Conservation (phyloP, 495 filamentous ascomycete genomes). For the Echria macrotheca region DNA sequence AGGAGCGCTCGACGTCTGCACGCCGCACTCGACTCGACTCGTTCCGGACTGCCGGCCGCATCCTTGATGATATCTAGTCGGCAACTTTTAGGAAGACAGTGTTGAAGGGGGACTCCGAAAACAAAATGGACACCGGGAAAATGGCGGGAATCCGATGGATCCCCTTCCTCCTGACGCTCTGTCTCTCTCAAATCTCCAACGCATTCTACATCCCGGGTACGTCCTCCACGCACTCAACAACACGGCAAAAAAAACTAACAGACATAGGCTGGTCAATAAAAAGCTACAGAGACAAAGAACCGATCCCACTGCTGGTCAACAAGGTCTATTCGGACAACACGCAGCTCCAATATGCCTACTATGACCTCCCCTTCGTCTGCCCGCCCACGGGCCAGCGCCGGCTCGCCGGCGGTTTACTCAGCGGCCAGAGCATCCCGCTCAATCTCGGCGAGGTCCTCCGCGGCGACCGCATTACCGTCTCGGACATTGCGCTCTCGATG, state of each 20-base stretch:
- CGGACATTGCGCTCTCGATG: constrained; percentile 83
- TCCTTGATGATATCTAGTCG: neutral
- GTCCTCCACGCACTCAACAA: constrained; percentile 8
- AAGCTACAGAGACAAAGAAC: constrained; percentile 72
- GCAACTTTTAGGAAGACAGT: neutral
- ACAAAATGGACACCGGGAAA: constrained; percentile 23
- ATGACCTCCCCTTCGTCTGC: constrained; percentile 87
- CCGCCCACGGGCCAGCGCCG: constrained; percentile 68
- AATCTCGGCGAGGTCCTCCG: constrained; percentile 93
- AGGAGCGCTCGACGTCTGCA: too few relatives aligned
- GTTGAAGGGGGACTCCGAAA: neutral
- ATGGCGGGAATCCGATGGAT: constrained; percentile 23
- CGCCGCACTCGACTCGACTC: too few relatives aligned
- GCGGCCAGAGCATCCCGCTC: constrained; percentile 74
- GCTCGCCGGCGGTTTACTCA: constrained; percentile 65
- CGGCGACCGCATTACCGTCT: constrained; percentile 83
- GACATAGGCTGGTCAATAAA: constrained; percentile 77
- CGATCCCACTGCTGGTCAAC: constrained; percentile 86
- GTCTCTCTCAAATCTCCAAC: constrained; percentile 30
- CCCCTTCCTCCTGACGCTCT: constrained; percentile 25
- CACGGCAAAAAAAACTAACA: too few relatives aligned
- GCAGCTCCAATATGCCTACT: constrained; percentile 90
- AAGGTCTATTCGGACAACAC: constrained; percentile 93
- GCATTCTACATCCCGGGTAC: constrained; percentile 80
- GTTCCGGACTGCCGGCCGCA: too few relatives aligned